Evolutionary conservation across 345 rosid genomes (phyloP), one percentile per base, ranked within the genome.

Genomic region (Turnera subulata): DNA sequence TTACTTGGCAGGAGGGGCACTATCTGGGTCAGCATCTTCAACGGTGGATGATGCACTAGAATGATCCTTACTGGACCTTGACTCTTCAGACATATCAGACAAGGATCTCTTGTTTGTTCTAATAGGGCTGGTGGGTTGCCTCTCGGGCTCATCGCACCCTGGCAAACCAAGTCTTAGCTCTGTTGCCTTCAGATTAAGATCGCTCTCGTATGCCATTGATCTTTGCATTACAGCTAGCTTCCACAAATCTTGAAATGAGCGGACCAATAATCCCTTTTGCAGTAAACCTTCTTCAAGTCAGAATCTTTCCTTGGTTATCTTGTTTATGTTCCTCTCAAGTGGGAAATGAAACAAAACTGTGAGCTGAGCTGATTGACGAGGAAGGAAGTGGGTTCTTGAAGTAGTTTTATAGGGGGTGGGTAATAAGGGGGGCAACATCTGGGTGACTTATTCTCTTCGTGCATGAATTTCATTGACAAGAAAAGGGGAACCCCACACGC

Each of bases 1-100:
- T 68, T 75, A 81, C 90, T 84, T 84, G 53, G 84, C 63, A 24
- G 86, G 78, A 49, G 77, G 76, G 20, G 73, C 60, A 48, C 44
- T 20, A 16, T 60, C 72, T 11, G 17, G 19, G 8, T 62, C 68
- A 12, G 19, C 63, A 21, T 46, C 46, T 38, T 29, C 71, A 20
- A 56, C 67, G 11, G 20, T 17, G 21, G 63, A 67, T n/a, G n/a
- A n/a, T 2, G 14, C 62, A 14, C 73, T 43, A 48, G 73, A 64
- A 45, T 26, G 55, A 46, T 25, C 55, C 59, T 50, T n/a, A n/a
- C n/a, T 55, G 4, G 53, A 21, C 53, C 45, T 43, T 11, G 77
- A 68, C 15, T 59, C 68, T 42, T 63, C 64, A 16, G 78, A 74
- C 45, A 55, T 67, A 29, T 71, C 82, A 11, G 80, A 55, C 2